Base-by-base conservation (phyloP, 768 basidiomycete genomes). In the Hypholoma fasciculare region DNA sequence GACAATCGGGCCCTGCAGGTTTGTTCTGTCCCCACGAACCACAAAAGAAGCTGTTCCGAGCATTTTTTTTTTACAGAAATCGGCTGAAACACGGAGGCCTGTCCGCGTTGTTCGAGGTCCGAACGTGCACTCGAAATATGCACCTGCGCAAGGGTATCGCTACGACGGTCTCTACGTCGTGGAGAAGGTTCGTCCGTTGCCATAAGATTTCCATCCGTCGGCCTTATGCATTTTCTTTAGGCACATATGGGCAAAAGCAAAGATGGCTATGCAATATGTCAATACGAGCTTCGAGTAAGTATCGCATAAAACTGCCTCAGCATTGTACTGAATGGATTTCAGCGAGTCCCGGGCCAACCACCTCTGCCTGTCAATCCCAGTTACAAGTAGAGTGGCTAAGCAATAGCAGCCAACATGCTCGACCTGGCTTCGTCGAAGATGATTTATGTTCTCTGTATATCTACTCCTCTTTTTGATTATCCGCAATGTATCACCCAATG, bases 81-180 rank as follows among this genome's bases (percentile, higher is more conserved):
- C 75, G 2, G 57, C 39, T 4, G 65, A 72, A 14, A 74, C 68
- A 1, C 43, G 61, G 37, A 51, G 61, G 4, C 78, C 77, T 9
- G 73, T 81, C 37, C 74, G 80, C 5, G 78, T 81, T 12, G 65
- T 79, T 40, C 74, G 79, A 19, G 78, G 78, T 3, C 47, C 58
- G 12, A 68, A 69, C 37, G 26, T 57, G 11, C 23, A 63, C 1
- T 76, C 76, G 0, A 48, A 51, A 34, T 81, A 70, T 58, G 76
- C 77, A 1, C 77, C 78, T 17, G 37, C 26, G 16, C 13, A 57
- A 50, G 77, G 76, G 71, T 77, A 75, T 54, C 77, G 78, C 12
- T 80, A 78, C 54, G 78, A 79, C 57, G 78, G 78, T 12, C 68
- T 78, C 12, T 80, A 80, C 62, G 54, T 49, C 9, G 76, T 79